Conservation (phyloP, 768 basidiomycete genomes). For the Boletus tomentosulus region DNA sequence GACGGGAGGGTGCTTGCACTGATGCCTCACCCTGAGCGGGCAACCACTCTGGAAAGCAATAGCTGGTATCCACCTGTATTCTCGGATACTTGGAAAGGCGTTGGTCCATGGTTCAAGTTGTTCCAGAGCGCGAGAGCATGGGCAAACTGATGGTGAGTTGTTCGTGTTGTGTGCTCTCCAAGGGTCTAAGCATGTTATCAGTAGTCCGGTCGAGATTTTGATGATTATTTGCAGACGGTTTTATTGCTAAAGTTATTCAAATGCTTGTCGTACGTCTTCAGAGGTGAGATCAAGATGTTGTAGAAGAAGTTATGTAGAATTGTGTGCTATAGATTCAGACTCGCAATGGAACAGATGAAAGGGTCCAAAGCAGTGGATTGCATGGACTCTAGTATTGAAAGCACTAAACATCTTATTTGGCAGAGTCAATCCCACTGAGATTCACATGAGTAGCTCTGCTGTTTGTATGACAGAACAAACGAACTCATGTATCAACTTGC, state of each 20-base stretch:
- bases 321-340: background rate
- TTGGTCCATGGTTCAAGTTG: constrained; percentile 91
- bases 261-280: background rate
- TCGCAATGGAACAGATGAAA: background rate
- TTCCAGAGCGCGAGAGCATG: constrained; percentile 89
- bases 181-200: constrained; percentile 25
- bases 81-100: constrained; percentile 58
- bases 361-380: background rate
- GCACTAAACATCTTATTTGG: background rate
- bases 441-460: no score
- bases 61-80: constrained; percentile 81
- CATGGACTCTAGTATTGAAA: background rate
- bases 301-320: background rate
- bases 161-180: background rate
- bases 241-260: constrained; percentile 5
- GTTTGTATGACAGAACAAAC: no score
- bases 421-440: no score
- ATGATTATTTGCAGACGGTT: background rate
- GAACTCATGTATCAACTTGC: no score
- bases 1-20: constrained; percentile 89
- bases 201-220: background rate
- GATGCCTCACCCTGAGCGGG: constrained; percentile 98
- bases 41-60: constrained; percentile 74
- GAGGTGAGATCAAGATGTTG: background rate
- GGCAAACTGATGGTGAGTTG: constrained; percentile 33